Evolutionary conservation across 2,329 filamentous ascomycete species (phyloP).

Genomic region (Coniochaeta sp.): DNA sequence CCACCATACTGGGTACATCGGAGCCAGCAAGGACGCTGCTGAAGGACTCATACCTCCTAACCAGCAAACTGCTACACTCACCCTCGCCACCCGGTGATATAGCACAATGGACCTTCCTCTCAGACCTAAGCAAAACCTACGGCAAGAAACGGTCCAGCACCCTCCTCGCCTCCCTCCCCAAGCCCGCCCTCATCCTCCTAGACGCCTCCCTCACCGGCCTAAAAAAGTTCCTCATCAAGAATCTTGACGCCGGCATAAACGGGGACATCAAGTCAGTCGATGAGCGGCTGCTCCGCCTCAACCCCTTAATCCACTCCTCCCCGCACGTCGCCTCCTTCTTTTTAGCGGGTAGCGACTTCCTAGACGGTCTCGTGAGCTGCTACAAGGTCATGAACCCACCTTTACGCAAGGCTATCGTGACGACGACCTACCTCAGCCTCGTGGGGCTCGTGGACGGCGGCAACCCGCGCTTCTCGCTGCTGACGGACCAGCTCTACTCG

Average conservation of each 20-base stretch:
- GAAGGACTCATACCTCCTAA: constrained; percentile 58
- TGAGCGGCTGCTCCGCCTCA: constrained; percentile 48
- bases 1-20: constrained; percentile 25
- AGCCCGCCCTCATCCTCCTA: constrained; percentile 37
- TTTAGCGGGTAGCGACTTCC: constrained; percentile 78
- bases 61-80: constrained; percentile 45
- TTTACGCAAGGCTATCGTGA: constrained; percentile 61
- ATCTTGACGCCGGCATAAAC: constrained; percentile 54
- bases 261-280: constrained; percentile 50
- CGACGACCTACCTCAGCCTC: constrained; percentile 69
- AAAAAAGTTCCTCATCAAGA: constrained; percentile 55
- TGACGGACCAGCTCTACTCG: constrained; percentile 78
- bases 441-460: constrained; percentile 60
- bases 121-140: constrained; percentile 61
- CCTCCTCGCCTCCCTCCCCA: constrained; percentile 43
- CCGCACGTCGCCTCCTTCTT: constrained; percentile 54
- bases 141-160: constrained; percentile 53
- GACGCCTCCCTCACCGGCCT: constrained; percentile 50
- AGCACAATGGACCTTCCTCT: constrained; percentile 60
- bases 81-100: constrained; percentile 38
- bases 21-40: constrained; percentile 39
- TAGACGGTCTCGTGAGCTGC: constrained; percentile 65
- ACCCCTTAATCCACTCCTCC: constrained; percentile 56
- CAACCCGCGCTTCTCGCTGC: constrained; percentile 62
- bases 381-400: constrained; percentile 58